Base-by-base conservation (phyloP, 2,329 filamentous ascomycete species). In the Colletotrichum sp. region DNA sequence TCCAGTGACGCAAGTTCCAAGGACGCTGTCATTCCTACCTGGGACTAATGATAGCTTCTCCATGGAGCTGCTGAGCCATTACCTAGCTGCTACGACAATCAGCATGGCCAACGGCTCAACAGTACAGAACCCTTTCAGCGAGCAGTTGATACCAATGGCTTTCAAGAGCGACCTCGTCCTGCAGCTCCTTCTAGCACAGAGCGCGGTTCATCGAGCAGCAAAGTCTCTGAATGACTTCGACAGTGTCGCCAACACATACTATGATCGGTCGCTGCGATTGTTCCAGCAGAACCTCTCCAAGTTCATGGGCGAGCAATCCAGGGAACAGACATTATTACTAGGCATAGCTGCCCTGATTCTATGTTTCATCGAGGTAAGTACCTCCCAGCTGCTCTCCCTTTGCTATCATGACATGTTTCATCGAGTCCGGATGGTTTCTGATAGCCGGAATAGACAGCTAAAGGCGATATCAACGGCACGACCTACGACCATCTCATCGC, bases 61-160 rank as follows among this genome's bases (percentile, higher is more conserved):
- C 72, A 85, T 85, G 81, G 86, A 88, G 63, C 82, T 88, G 7
- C 82, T 89, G 12, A 85, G 84, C 71, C 87, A 88, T 78, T 89
- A 88, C 76, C 77, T 88, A 8, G 79, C 82, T 3, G 85, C 85
- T 3, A 88, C 87, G 0, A 84, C 86, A 18, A 84, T 85, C 58
- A 87, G 85, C 67, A 88, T 88, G 86, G 86, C 85, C 36, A 88
- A 88, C 70, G 87, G 86, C 1, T 86, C 87, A 1, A 87, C 87
- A 1, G 82, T 84, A 2, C 80, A 86, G 57, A 88, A 89, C 58
- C 87, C 87, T 1, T 88, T 88, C 66, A 80, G 88, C 21, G 84
- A 85, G 30, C 86, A 88, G 67, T 82, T 89, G 28, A 83, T 88
- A 6, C 87, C 87, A 0, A 75, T 89, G 3, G 85, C 87, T 5